Evolutionary conservation across 441 rosid genomes (phyloP).

Genomic region (Gossypium schwendimanii): DNA sequence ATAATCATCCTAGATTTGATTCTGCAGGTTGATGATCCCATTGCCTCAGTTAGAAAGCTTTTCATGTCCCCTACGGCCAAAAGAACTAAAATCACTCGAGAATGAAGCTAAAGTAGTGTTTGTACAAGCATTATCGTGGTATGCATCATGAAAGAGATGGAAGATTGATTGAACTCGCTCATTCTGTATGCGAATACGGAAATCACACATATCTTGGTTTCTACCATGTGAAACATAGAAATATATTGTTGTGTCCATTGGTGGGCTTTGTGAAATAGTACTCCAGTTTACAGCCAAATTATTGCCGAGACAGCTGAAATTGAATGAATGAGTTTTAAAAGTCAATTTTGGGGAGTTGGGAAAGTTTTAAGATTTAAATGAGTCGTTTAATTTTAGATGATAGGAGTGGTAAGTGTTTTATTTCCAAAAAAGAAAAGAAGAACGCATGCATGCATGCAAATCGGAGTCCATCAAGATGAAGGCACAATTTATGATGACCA

Average conservation of each 20-base stretch:
- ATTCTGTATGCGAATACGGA: not conserved
- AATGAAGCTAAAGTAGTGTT: constrained; percentile 26
- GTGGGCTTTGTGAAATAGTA: not conserved
- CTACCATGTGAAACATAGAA: not conserved
- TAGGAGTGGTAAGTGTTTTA: too few species aligned
- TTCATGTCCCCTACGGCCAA: constrained; percentile 57
- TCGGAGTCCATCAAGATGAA: too few species aligned
- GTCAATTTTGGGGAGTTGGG: not conserved
- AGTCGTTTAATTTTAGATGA: not conserved
- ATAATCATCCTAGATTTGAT: constrained; percentile 1
- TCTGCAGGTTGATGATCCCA: constrained; percentile 76
- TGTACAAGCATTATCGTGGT: not conserved
- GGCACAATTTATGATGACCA: too few species aligned
- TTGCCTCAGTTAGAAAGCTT: constrained; percentile 68
- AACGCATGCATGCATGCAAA: too few species aligned
- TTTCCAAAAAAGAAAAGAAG: too few species aligned
- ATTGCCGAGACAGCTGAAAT: not conserved
- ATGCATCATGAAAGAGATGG: not conserved
- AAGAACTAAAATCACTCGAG: constrained; percentile 31
- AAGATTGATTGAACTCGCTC: not conserved
- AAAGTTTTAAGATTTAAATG: not conserved
- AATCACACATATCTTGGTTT: not conserved
- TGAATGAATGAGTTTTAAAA: not conserved
- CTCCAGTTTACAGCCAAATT: not conserved
- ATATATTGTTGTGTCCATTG: not conserved